Percentiles rank a stretch among this genome's conserved stretches.
Conservation (phyloP, 75 land plant species). For the Pinus tabuliformis region DNA sequence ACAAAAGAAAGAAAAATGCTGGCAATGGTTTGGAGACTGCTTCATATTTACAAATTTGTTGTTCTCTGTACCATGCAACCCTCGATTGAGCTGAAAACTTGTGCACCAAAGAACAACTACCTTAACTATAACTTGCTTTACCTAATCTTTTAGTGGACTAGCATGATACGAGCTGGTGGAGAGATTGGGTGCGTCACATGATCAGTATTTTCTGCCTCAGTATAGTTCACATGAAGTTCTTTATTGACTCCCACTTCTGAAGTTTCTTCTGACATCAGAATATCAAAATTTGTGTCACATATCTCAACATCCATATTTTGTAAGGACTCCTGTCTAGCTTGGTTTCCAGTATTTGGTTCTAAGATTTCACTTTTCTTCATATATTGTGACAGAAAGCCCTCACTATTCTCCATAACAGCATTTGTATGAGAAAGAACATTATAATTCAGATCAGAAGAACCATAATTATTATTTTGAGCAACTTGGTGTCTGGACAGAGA, state of each 20-base stretch:
- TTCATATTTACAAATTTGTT: too few species aligned
- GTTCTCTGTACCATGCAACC: too few species aligned
- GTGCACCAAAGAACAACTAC: too few species aligned
- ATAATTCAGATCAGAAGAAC: neutral
- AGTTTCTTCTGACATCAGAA: neutral
- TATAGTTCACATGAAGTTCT: neutral
- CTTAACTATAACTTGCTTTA: too few species aligned
- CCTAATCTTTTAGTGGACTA: conserved; percentile 3
- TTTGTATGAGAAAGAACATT: neutral
- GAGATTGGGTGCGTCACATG: neutral
- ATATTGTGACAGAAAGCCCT: neutral
- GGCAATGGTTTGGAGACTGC: too few species aligned
- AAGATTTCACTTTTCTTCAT: neutral
- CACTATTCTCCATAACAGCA: neutral
- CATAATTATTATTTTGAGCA: conserved; percentile 1
- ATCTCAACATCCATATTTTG: conserved; percentile 3
- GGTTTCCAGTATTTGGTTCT: conserved; percentile 1
- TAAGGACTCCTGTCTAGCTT: neutral
- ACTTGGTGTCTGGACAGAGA: too few species aligned
- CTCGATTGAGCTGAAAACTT: too few species aligned
- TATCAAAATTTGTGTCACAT: neutral
- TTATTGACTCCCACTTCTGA: conserved; percentile 3
- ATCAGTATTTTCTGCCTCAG: neutral
- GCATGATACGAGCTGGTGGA: conserved; percentile 10
- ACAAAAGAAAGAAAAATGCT: too few species aligned